Conservation (phyloP, 768 basidiomycete species). For the Russula earlei region DNA sequence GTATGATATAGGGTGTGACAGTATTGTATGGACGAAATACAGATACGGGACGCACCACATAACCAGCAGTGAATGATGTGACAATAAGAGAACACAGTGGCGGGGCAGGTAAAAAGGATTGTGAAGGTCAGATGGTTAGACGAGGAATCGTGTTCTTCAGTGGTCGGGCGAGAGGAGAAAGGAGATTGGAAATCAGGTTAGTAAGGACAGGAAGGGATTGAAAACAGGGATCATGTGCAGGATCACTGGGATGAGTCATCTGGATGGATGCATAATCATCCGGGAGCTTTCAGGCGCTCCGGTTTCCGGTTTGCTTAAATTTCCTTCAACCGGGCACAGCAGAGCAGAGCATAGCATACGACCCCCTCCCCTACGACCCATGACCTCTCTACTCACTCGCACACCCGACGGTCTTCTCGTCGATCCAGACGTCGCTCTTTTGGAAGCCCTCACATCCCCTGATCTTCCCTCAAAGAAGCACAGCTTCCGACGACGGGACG, state of each 20-base stretch:
- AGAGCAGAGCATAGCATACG: too few relatives aligned
- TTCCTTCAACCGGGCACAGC: too few relatives aligned
- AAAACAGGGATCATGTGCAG: too few relatives aligned
- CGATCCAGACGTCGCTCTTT: slow-evolving; percentile 48
- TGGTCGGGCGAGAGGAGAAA: too few relatives aligned
- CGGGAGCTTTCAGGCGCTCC: neutral
- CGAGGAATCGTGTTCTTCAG: too few relatives aligned
- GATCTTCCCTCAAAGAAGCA: slow-evolving; percentile 31
- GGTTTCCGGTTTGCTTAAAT: neutral
- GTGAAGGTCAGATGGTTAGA: too few relatives aligned
- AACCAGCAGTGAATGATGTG: too few relatives aligned
- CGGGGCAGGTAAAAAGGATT: too few relatives aligned
- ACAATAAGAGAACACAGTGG: too few relatives aligned
- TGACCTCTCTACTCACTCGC: slow-evolving; percentile 24
- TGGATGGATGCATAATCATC: neutral
- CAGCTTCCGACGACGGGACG: slow-evolving; percentile 51
- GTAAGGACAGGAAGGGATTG: too few relatives aligned
- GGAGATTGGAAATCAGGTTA: too few relatives aligned
- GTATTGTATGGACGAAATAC: neutral
- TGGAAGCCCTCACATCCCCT: slow-evolving; percentile 53
- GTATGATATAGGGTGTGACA: neutral
- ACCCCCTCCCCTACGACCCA: slow-evolving; percentile 2
- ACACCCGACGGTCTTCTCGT: slow-evolving; percentile 24
- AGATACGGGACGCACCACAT: neutral
- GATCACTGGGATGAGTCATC: neutral